Base-by-base conservation (phyloP, 176 grass and related monocot species). In the Metroxylon sagu region DNA sequence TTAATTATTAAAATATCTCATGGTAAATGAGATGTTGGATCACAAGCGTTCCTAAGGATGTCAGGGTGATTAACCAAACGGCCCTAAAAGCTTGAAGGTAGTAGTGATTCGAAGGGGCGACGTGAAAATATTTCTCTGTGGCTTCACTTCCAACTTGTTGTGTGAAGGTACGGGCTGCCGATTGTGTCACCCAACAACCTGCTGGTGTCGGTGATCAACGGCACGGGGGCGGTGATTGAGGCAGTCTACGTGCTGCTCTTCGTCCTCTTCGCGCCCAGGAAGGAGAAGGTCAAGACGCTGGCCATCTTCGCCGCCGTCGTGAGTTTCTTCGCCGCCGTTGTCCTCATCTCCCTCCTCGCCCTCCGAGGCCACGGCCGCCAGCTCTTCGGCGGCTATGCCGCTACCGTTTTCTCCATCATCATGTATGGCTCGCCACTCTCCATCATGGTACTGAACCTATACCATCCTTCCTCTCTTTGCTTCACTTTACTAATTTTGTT, bases 401-500 rank as follows among this genome's bases (percentile, higher is more conserved):
- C 87, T 62, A 72, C 87, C 63, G 54, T 92, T 71, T 92, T 88
- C 84, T 98, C 93, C 71, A 88, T 98, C 53, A 80, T 78, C 81
- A 98, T 98, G 93, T 98, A 98, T 72, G 93, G 81, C 1, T 98
- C 93, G 55, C 93, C 93, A 16, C 93, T 98, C 55, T 92, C 87
- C 55, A 85, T 98, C 81, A 98, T 92, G 93, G 93, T 98, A 60
- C 5, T 27, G 16, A n/a, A 25, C 56, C 3, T 58, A 1, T 7
- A 12, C 3, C 8, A 19, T 4, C 35, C 3, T 54, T 43, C 25
- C 35, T 59, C 35, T 43, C 35, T 43, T 43, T 10, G 10, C 12
- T 70, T 28, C 60, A n/a, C 39, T 59, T 6, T 19, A 4, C 14
- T 28, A 23, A 23, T 23, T 23, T 23, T 23, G 21, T 23, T 23